These are phyloP conservation scores for Paraphoma sp. DNA, from an alignment of 2,329 filamentous ascomycete species.

Conservation along the genomic window DNA sequence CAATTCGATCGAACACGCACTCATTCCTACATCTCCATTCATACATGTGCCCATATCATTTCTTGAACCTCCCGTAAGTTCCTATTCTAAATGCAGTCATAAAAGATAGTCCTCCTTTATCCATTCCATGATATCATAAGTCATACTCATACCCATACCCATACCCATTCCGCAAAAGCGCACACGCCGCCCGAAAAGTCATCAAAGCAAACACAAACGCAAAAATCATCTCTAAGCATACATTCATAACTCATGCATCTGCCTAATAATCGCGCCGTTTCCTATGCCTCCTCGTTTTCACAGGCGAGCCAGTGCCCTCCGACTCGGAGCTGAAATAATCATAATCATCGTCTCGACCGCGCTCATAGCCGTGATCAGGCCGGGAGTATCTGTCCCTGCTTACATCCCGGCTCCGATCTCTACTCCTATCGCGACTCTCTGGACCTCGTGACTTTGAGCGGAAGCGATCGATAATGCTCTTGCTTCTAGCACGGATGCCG, in stretches of 20 bases:
- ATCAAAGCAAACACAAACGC: background rate
- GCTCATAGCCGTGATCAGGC: conserved; percentile 24
- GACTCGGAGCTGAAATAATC: conserved; percentile 22
- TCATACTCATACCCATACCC: background rate
- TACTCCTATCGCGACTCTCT: conserved; percentile 17
- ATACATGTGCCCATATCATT: background rate
- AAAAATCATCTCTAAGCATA: background rate
- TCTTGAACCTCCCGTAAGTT: background rate
- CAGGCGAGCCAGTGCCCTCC: conserved; percentile 19
- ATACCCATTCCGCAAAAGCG: background rate
- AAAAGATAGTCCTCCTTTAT: background rate
- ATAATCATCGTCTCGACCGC: conserved; percentile 19
- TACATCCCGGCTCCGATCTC: background rate
- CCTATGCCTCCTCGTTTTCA: conserved; percentile 17
- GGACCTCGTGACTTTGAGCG: conserved; percentile 30
- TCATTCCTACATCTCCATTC: background rate
- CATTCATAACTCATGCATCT: background rate
- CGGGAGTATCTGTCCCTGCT: conserved; percentile 9
- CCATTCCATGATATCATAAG: background rate
- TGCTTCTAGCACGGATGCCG: conserved; percentile 33
- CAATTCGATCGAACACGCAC: background rate
- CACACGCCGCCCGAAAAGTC: background rate
- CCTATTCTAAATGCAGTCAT: background rate
- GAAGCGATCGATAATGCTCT: conserved; percentile 31
- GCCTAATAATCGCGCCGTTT: conserved; percentile 15